Conservation (phyloP, 2,329 filamentous ascomycete species). For the Zopfia rhizophila region DNA sequence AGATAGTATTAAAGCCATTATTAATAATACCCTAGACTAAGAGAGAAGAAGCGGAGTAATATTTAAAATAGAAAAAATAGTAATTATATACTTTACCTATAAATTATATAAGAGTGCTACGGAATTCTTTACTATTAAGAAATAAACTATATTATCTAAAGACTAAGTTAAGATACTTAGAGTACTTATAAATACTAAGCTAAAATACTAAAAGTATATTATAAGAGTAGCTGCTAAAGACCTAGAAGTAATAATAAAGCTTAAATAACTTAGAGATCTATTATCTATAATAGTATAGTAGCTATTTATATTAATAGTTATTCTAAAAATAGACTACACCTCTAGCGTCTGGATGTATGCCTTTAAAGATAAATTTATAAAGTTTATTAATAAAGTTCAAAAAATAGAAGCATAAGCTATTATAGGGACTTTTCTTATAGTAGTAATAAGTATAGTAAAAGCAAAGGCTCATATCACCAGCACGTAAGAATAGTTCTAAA, state of each 20-base stretch:
- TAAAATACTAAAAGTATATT: conserved; percentile 25
- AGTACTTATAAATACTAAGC: conserved; percentile 22
- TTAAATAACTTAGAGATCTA: conserved; percentile 20
- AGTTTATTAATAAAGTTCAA: conserved; percentile 18
- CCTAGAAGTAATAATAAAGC: conserved; percentile 19
- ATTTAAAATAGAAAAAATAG: conserved; percentile 47
- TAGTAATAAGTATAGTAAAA: conserved; percentile 17
- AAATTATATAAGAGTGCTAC: conserved; percentile 15
- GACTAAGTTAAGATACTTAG: conserved; percentile 25
- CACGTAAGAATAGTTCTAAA: conserved; percentile 20
- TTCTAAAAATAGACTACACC: conserved; percentile 17
- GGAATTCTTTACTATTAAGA: conserved; percentile 7
- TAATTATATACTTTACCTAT: conserved; percentile 45
- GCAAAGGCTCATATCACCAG: conserved; percentile 23
- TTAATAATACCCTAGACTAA: conserved; percentile 25
- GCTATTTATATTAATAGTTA: conserved; percentile 19
- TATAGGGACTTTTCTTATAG: conserved; percentile 17
- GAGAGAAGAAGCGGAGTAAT: conserved; percentile 39
- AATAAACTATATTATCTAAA: conserved; percentile 15
- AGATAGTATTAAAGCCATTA: conserved; percentile 18
- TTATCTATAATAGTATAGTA: conserved; percentile 18
- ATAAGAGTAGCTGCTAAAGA: conserved; percentile 21
- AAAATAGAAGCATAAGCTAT: conserved; percentile 20
- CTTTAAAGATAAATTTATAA: conserved; percentile 15
- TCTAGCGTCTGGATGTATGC: conserved; percentile 20